A percentile compares a stretch with the other conserved stretches of the same genome.
Conservation (phyloP, 108 stramenopile genomes). For the Seminavis robusta region DNA sequence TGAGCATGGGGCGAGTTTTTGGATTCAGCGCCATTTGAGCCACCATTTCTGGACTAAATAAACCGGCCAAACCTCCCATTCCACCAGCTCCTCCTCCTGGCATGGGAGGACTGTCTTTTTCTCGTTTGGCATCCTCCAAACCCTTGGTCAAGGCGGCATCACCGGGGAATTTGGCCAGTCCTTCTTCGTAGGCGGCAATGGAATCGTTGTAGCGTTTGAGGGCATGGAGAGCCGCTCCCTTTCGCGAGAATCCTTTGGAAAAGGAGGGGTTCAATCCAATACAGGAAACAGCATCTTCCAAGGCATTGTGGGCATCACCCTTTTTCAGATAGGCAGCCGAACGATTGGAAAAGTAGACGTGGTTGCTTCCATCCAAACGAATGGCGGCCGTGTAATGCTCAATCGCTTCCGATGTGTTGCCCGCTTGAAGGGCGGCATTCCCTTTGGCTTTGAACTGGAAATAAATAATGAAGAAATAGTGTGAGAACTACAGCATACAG, state of each 20-base stretch:
- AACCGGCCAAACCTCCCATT: conserved; percentile 35
- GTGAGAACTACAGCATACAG: background rate
- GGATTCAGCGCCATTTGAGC: conserved; percentile 90
- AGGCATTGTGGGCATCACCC: conserved; percentile 89
- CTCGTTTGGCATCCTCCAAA: conserved; percentile 79
- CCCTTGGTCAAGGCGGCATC: conserved; percentile 90
- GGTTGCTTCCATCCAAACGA: conserved; percentile 88
- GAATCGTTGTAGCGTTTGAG: conserved; percentile 95
- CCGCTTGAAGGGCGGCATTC: conserved; percentile 87
- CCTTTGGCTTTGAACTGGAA: conserved; percentile 79
- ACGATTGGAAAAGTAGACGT: conserved; percentile 96
- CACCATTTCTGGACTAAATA: conserved; percentile 90
- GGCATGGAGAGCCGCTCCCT: conserved; percentile 94
- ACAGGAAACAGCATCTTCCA: conserved; percentile 95
- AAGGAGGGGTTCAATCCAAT: conserved; percentile 85
- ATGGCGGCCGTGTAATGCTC: conserved; percentile 96
- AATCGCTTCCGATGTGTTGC: conserved; percentile 92
- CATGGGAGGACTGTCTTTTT: conserved; percentile 72
- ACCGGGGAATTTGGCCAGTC: conserved; percentile 81
- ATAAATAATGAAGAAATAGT: background rate
- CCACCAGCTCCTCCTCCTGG: conserved; percentile 29
- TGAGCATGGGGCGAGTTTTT: conserved; percentile 81
- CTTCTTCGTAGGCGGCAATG: conserved; percentile 89
- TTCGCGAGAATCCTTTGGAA: conserved; percentile 91
- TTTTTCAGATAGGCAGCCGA: conserved; percentile 93